Evolutionary conservation across 1,139 yeast genomes (phyloP), one percentile per base, ranked within the genome.

Genomic region (Nakaseomyces glabratus): DNA sequence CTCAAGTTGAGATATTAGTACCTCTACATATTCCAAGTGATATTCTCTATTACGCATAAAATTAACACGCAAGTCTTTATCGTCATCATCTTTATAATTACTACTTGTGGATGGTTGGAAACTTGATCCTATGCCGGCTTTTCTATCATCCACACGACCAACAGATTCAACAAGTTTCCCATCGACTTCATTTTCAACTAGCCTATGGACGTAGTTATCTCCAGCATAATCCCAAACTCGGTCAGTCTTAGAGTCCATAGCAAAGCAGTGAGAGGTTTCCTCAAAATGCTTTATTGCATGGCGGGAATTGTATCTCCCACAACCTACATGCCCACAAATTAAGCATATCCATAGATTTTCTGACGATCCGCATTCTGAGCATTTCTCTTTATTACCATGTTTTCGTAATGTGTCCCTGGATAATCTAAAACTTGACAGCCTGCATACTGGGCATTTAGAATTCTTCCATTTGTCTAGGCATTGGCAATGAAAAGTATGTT

Each of bases 161-260:
- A 42, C 40, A 30, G 82, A 62, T 52, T 84, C 94, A 3, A 84
- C 93, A 20, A 84, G 57, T 47, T 84, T 84, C 0, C 95, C 95
- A 55, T 84, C 95, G 0, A 79, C 67, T 50, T 84, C 90, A 57
- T 84, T 85, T 41, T 88, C 84, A 3, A 88, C 70, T 30, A 88
- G 61, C 35, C 96, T 63, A 59, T 88, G 97, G 4, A 88, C 96
- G 56, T 86, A 88, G 43, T 76, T 77, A 53, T 88, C 96, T 1
- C 90, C 90, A 0, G 90, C 88, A 55, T 88, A 88, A 55, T 88
- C 96, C 97, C 97, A 88, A 2, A 88, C 95, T 33, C 97, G 64
- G 41, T 88, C 93, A 0, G 94, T 74, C 12, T 67, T 63, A 30
- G 82, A 65, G 53, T 86, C 95, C 95, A 88, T 85, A 0, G 95